Evolutionary conservation across 805 yeast species (phyloP), one percentile per base, ranked within the genome.

Genomic region (Nematodospora valgi): DNA sequence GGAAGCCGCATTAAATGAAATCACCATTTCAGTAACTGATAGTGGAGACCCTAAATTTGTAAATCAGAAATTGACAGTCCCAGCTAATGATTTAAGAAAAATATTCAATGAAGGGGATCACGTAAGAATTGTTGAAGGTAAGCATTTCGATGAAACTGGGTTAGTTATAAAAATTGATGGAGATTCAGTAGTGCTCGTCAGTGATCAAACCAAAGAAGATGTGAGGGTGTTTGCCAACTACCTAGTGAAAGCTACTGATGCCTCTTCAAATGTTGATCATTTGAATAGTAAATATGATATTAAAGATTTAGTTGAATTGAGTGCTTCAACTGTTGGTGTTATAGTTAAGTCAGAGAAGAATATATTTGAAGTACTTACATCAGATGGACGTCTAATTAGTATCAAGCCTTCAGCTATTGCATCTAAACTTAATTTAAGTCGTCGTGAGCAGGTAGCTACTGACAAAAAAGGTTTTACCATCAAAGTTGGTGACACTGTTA

Each of bases 101-200:
- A 78, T 85, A 36, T 91, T 91, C 60, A 63, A 74, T 35, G 79
- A 86, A 27, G 98, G 98, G 71, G 98, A 91, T 58, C 97, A 93
- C 58, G 96, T 93, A 15, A 81, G 95, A 39, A 93, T 91, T 21
- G 75, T 85, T 24, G 86, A 81, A 53, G 98, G 98, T 55, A 87
- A 85, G 52, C 95, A 86, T 58, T 70, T 79, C 35, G 96, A 91
- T 52, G 96, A 89, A 53, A 87, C 96, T 23, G 98, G 98, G 64
- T 73, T 93, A 64, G 95, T 93, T 33, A 88, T 93, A 27, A 74
- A 79, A 46, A 77, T 86, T 16, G 75, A 76, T 35, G 85, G 82
- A 32, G 95, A 89, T 54, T 86, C 87, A 41, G 97, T 89, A 17
- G 86, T 95, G 0, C 72, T 93, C 45, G 77, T 93, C 46, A 82